Conservation (phyloP, 352 stramenopile species). For the Globisporangium irregulare region DNA sequence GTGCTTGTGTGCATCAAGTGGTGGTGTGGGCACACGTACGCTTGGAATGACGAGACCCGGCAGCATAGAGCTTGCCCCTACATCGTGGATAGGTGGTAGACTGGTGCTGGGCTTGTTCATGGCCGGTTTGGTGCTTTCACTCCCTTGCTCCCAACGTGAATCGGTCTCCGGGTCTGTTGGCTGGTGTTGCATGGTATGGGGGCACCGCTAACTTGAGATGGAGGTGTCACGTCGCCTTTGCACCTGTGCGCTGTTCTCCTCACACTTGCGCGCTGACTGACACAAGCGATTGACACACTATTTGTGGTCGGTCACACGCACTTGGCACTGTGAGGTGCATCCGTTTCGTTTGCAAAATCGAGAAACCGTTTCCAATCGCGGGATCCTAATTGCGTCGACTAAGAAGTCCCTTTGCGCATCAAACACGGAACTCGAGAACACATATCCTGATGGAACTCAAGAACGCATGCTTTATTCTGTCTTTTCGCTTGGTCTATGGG, state of each 20-base stretch:
- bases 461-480: slow-evolving; percentile 8
- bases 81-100: slow-evolving; percentile 12
- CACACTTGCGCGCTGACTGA: background rate
- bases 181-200: slow-evolving; percentile 6
- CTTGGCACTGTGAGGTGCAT: background rate
- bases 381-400: background rate
- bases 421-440: background rate
- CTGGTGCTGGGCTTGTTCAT: background rate
- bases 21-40: slow-evolving; percentile 4
- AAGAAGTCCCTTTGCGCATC: background rate
- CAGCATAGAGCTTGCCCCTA: background rate
- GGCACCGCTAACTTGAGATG: background rate
- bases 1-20: background rate
- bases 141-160: slow-evolving; percentile 9
- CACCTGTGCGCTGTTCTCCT: background rate
- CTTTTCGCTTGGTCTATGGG: slow-evolving; percentile 5
- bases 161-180: slow-evolving; percentile 4
- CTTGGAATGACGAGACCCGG: slow-evolving; percentile 4
- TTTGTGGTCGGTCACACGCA: background rate
- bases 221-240: background rate
- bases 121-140: background rate
- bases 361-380: background rate
- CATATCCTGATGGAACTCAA: background rate
- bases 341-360: slow-evolving; percentile 7
- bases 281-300: slow-evolving; percentile 3